Conservation (phyloP, 1,139 yeast species). For the Arxiozyma heterogenica region DNA sequence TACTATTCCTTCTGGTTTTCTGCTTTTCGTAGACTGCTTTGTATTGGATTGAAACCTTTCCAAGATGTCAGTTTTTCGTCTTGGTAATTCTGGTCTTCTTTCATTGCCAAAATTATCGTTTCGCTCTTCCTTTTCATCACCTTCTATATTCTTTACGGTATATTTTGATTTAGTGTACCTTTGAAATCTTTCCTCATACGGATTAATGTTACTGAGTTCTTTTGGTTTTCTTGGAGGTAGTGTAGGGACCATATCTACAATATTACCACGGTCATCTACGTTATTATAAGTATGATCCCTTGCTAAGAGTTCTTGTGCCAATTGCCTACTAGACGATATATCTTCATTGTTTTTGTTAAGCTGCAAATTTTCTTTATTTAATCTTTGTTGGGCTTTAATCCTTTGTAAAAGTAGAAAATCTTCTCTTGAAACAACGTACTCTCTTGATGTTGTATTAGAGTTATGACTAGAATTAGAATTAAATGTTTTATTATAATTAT, state of each 20-base stretch:
- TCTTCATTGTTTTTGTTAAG: not conserved
- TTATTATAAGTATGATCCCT: too few relatives aligned
- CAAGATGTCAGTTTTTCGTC: not conserved
- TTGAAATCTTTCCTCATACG: constrained; percentile 2
- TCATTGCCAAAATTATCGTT: not conserved
- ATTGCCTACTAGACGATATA: constrained; percentile 15
- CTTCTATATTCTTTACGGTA: not conserved
- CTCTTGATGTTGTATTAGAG: not conserved
- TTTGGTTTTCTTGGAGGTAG: constrained; percentile 4
- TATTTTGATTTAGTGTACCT: not conserved
- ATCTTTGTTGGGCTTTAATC: constrained; percentile 11
- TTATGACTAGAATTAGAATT: constrained; percentile 19
- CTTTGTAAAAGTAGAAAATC: constrained; percentile 23
- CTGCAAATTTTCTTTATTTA: not conserved
- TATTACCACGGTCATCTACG: not conserved
- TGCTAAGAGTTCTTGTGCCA: constrained; percentile 9
- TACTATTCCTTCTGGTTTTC: not conserved
- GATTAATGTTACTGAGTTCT: not conserved
- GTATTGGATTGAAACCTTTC: not conserved
- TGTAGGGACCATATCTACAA: constrained; percentile 2
- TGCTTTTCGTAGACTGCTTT: not conserved
- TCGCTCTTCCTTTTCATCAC: not conserved
- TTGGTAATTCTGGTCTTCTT: constrained; percentile 4
- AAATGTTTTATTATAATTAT: constrained; percentile 32
- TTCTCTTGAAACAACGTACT: constrained; percentile 22